Base-by-base conservation (phyloP, 208 protist species). In the Leptomonas seymouri region DNA sequence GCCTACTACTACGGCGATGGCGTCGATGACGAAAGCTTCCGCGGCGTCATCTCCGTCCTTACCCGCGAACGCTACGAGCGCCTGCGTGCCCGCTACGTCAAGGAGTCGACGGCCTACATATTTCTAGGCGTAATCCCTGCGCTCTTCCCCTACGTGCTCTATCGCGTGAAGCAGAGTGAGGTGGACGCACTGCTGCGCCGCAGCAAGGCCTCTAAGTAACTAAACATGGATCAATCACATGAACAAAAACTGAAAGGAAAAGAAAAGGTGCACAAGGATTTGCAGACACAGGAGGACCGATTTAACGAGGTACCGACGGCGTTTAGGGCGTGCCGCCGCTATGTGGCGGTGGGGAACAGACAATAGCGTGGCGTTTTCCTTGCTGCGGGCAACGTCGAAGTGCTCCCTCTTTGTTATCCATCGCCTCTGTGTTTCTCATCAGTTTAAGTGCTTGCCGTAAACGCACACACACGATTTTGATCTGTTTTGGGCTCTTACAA, bases 31-130 rank as follows among this genome's bases (percentile, higher is more conserved):
- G 76, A 87, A 59, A 89, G 81, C 62, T 88, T 93, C 64, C 91
- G 91, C 73, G 91, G 91, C 49, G 75, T 87, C 48, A 73, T 96
- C 28, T 88, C 81, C 14, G 91, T 96, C 27, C 76, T 96, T 44
- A 96, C 91, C 23, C 88, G 82, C 31, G 91, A 93, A 64, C 80
- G 77, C 53, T 96, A 94, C 69, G 91, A 92, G 57, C 86, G 88
- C 55, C 70, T 93, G 42, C 86, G 93, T 66, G 82, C 83, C 36
- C 78, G 81, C 46, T 93, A 91, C 78, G 59, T 93, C 42, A 84
- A 85, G 65, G 87, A 96, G 71, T 82, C 80, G 48, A 85, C 80
- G 14, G 82, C 84, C 8, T 96, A 96, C 74, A 59, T 87, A 31
- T 94, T 93, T 71, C 83, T 96, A 34, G 87, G 91, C 56, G 71